Conservation (phyloP, 495 filamentous ascomycete genomes). For the Halenospora varia region DNA sequence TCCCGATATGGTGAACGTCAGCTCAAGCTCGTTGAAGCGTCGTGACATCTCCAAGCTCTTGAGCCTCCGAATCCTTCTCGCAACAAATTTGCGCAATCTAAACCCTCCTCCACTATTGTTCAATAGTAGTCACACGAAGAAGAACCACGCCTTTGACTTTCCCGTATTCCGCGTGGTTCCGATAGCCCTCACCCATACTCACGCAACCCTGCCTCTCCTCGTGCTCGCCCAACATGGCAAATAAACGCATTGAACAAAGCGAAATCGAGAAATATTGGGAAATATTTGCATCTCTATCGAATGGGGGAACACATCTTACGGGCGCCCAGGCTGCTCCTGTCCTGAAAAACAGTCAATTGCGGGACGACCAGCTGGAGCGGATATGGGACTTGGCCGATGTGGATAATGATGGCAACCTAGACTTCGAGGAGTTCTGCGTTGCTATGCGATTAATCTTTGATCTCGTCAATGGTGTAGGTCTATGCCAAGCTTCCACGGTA, state of each 20-base stretch:
- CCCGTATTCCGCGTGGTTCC: too few species aligned
- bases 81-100: too few species aligned
- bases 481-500: not conserved
- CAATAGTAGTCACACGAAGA: too few species aligned
- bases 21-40: too few species aligned
- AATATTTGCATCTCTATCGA: slow-evolving; percentile 84
- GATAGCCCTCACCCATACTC: too few species aligned
- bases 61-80: too few species aligned
- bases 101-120: too few species aligned
- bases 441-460: slow-evolving; percentile 98
- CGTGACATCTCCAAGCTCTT: too few species aligned
- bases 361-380: slow-evolving; percentile 90
- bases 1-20: too few species aligned
- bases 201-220: too few species aligned
- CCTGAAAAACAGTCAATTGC: slow-evolving; percentile 90
- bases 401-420: slow-evolving; percentile 91
- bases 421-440: slow-evolving; percentile 99
- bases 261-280: slow-evolving; percentile 99
- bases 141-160: too few species aligned
- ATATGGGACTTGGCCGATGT: slow-evolving; percentile 98
- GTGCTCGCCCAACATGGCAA: too few species aligned
- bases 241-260: slow-evolving; percentile 84
- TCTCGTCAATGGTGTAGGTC: slow-evolving; percentile 82
- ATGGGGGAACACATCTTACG: slow-evolving; percentile 78
- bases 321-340: slow-evolving; percentile 90